These are phyloP conservation scores for Mallotus repandus DNA, from an alignment of 441 rosid species.

Conservation along the genomic window DNA sequence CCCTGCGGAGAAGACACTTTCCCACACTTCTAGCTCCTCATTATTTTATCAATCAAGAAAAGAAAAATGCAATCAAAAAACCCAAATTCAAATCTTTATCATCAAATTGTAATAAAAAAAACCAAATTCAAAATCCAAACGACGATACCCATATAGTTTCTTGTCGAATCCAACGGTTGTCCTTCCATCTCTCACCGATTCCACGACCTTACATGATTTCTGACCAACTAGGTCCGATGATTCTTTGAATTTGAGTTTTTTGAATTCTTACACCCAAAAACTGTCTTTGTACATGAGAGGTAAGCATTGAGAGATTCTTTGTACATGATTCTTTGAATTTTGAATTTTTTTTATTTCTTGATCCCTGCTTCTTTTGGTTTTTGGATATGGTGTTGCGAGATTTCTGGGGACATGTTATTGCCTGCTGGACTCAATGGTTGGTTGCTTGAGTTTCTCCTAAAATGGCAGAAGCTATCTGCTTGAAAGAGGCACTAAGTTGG, in stretches of 20 bases:
- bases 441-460: too few species aligned
- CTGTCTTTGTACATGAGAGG: slow-evolving; percentile 69
- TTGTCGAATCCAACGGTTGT: slow-evolving; percentile 58
- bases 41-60: background rate
- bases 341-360: too few species aligned
- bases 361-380: too few species aligned
- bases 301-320: slow-evolving; percentile 41
- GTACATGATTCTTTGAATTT: too few species aligned
- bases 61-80: slow-evolving; percentile 29
- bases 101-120: too few species aligned
- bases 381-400: too few species aligned
- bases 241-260: slow-evolving; percentile 52
- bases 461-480: too few species aligned
- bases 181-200: slow-evolving; percentile 50
- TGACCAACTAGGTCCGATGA: slow-evolving; percentile 32
- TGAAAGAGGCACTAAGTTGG: too few species aligned
- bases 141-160: background rate
- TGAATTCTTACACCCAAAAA: slow-evolving; percentile 27
- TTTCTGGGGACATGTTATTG: too few species aligned
- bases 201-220: slow-evolving; percentile 1
- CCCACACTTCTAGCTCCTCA: background rate
- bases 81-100: background rate
- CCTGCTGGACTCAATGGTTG: too few species aligned
- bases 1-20: background rate
- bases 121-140: too few species aligned